Base-by-base conservation (phyloP, 306 rosid genomes). In the Dryas drummondii region DNA sequence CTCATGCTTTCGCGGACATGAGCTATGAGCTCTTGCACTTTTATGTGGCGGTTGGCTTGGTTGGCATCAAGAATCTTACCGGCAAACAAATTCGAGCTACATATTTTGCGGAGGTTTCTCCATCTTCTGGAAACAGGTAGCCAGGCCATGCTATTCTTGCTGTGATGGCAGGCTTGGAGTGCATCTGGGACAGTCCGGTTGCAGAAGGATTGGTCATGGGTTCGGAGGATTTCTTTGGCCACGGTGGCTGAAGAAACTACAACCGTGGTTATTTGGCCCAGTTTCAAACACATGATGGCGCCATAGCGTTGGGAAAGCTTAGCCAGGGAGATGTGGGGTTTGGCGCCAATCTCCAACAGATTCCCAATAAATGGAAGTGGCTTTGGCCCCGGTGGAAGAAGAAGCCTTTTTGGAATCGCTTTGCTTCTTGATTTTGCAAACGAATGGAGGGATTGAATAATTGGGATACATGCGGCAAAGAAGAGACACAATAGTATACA, bases 311-410 rank as follows among this genome's bases (percentile, higher is more conserved):
- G 49, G 50, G 90, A 76, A 2, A 85, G 85, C 1, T 11, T 50
- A 57, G 91, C 76, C 14, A 88, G 9, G 17, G 89, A 76, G 71
- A 84, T 73, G 78, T 90, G 89, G 1, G 92, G 96, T n/a, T 83
- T 88, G 12, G 61, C 32, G 0, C 93, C 94, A 1, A 88, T 76
- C 42, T 82, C 83, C 26, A 80, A 58, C 37, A 91, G 85, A 79
- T 88, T 91, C 5, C 94, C 97, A 0, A 91, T 47, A 0, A 88
- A 6, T 0, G 87, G 91, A 15, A 78, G 7, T 1, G 83, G 89
- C 0, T 1, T 9, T 2, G 91, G 97, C 4, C 94, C 88, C 1
- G 94, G 91, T 52, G 93, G 93, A 15, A 80, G 93, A 15, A 80
- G 88, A n/a, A 44, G 27, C 5, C 61, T 42, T 27, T 12, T 49